Evolutionary conservation across 2,329 filamentous ascomycete genomes (phyloP), one percentile per base, ranked within the genome.

Genomic region (Pseudogymnoascus sp.): DNA sequence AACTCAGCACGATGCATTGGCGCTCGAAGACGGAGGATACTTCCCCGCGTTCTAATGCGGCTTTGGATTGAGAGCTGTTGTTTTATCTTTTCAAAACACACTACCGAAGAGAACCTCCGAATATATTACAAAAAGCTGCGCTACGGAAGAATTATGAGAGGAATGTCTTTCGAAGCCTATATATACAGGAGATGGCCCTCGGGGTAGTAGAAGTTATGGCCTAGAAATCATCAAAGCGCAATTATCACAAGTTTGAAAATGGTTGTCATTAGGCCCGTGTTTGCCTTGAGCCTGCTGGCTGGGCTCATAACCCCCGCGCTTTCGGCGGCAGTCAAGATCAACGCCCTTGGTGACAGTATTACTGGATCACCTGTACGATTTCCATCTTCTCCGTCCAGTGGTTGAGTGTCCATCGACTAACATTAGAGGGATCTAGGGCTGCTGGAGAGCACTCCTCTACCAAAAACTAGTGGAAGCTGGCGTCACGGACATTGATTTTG

Each of bases 361-460:
- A 52, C 45, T 30, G 45, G 45, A 19, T 52, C 45, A 52, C 45
- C 45, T 18, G 45, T 52, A 52, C 9, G 26, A 8, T 13, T 19
- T 12, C n/a, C 26, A 30, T 30, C n/a, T 33, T 30, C 45, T 52
- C 15, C 9, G 18, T 7, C 18, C 15, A 30, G 26, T 3, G 23
- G n/a, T 12, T 52, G 18, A 12, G 13, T 33, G n/a, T 18, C 26
- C 10, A 18, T 52, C n/a, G 26, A 18, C 45, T 52, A 30, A 52
- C n/a, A 52, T 13, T 19, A 3, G 10, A 3, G 26, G 15, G 12
- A 52, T 52, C 10, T 15, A 52, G 45, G 45, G 70, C 30, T 73
- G 71, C 59, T 73, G 71, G 71, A 65, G 71, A 9, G 70, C 71
- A 10, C 62, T 71, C 8, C 65, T 73, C 28, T 73, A 68, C 66